These are phyloP conservation scores for Immersiporthe knoxdaviesiana DNA, from an alignment of 2,329 filamentous ascomycete genomes.

Conservation along the genomic window DNA sequence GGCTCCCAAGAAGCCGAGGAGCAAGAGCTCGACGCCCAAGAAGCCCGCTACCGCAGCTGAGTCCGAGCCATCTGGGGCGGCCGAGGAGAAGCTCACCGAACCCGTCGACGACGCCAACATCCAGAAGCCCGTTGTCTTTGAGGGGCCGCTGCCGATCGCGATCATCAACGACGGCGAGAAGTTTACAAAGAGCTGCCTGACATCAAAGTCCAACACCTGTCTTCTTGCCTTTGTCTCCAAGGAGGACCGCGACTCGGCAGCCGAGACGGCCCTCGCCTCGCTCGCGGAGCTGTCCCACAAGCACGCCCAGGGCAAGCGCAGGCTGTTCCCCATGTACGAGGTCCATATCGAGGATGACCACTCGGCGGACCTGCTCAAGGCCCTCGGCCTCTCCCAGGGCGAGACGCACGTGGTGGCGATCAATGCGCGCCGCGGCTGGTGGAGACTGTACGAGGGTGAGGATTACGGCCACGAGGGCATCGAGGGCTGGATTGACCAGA, in stretches of 20 bases:
- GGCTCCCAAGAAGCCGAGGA: slow-evolving; percentile 53
- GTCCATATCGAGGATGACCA: slow-evolving; percentile 67
- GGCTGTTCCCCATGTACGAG: slow-evolving; percentile 82
- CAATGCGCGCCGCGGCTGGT: slow-evolving; percentile 87
- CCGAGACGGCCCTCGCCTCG: slow-evolving; percentile 61
- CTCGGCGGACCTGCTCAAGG: slow-evolving; percentile 56
- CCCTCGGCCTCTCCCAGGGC: slow-evolving; percentile 61
- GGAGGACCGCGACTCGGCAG: slow-evolving; percentile 49
- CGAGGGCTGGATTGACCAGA: slow-evolving; percentile 87
- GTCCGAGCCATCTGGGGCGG: slow-evolving; percentile 40
- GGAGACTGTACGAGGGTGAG: slow-evolving; percentile 68
- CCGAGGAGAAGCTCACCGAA: slow-evolving; percentile 44
- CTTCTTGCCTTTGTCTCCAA: slow-evolving; percentile 73
- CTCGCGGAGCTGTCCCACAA: slow-evolving; percentile 78
- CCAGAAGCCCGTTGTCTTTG: slow-evolving; percentile 53
- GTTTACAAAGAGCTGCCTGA: slow-evolving; percentile 73
- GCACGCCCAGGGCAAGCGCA: slow-evolving; percentile 66
- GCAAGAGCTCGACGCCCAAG: slow-evolving; percentile 46
- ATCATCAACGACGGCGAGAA: slow-evolving; percentile 65
- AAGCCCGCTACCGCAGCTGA: slow-evolving; percentile 39
- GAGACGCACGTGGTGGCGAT: slow-evolving; percentile 76
- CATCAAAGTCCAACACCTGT: slow-evolving; percentile 77
- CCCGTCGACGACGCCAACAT: slow-evolving; percentile 49
- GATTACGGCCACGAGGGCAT: slow-evolving; percentile 64
- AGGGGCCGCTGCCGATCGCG: slow-evolving; percentile 65